A percentile compares a stretch with the other conserved stretches of the same genome.
phyloP scores from a whole-genome alignment of 176 grass and related monocot genomes.

The Carex cristatella region DNA sequence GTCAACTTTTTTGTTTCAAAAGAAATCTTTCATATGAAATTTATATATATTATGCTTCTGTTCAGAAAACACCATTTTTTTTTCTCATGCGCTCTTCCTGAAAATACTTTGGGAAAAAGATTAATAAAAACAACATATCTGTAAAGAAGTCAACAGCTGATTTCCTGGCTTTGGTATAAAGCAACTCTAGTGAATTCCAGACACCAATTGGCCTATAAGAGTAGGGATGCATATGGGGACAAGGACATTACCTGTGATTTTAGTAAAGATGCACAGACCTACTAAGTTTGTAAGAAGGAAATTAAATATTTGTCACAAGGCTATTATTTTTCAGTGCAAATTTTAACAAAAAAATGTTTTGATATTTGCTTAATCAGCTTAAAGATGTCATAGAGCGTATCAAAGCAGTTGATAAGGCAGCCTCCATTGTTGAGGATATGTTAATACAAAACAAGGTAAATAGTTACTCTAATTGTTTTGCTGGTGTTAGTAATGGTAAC shows the following conservation, averaged over 20 bases:
- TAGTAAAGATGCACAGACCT: background rate
- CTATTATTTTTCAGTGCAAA: background rate
- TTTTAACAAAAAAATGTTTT: constrained; percentile 18
- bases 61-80: background rate
- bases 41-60: background rate
- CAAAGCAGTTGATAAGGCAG: constrained; percentile 79
- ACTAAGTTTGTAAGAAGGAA: background rate
- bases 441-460: constrained; percentile 53
- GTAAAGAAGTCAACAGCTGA: background rate
- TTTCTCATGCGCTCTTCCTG: background rate
- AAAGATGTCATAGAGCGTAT: constrained; percentile 82
- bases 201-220: background rate
- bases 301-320: background rate
- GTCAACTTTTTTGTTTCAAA: background rate
- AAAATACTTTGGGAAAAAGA: background rate
- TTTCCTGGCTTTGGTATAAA: background rate
- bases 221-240: background rate
- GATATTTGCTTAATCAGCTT: constrained; percentile 34
- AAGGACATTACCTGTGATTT: background rate
- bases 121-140: background rate
- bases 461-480: background rate
- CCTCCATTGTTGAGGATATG: constrained; percentile 84
- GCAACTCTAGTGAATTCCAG: background rate
- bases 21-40: background rate
- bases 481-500: background rate